Evolutionary conservation across 2,329 filamentous ascomycete genomes (phyloP), one percentile per base, ranked within the genome.

Genomic region (Penicillium sp.): DNA sequence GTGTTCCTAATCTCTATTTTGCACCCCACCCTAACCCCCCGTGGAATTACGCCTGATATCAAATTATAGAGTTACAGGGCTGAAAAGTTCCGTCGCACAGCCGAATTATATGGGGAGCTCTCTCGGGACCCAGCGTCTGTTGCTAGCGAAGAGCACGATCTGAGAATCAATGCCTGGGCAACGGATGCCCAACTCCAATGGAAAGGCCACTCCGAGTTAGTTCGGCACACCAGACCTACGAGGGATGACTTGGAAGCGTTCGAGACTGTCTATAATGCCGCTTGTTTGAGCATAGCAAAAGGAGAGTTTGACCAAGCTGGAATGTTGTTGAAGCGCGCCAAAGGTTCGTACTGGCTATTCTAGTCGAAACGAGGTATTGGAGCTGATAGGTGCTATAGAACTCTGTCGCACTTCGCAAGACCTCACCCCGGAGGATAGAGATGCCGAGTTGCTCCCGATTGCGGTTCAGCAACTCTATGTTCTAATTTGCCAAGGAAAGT

Each of bases 261-360:
- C 63, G 87, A 90, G 73, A 89, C 85, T 4, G 83, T 86, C 3
- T 90, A 87, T 75, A 89, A 90, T 73, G 84, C 85, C 8, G 87
- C 86, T 41, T 89, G 87, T 72, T 81, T 83, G 60, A 85, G 85
- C 69, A 86, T 90, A 70, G 86, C 86, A 45, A 82, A 85, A 67
- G 86, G 86, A 47, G 84, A 87, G 68, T 77, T 88, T 51, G 80
- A 76, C 3, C 84, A 88, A 68, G 86, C 80, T 23, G 84, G 87
- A 64, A 74, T 88, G 35, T 78, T 89, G 60, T 73, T 90, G 61
- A 86, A 83, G 73, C 79, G 86, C 62, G 85, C 87, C 30, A 85
- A 84, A 74, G 81, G 82, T 83, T 63, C 44, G 75, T 66, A 53
- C 19, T 9, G 17, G 26, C n/a, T 17, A 45, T 15, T 17, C n/a